Percentiles rank a stretch among this genome's conserved stretches.
These are phyloP conservation scores for Candida pini DNA, from an alignment of 805 yeast species.

Conservation along the genomic window DNA sequence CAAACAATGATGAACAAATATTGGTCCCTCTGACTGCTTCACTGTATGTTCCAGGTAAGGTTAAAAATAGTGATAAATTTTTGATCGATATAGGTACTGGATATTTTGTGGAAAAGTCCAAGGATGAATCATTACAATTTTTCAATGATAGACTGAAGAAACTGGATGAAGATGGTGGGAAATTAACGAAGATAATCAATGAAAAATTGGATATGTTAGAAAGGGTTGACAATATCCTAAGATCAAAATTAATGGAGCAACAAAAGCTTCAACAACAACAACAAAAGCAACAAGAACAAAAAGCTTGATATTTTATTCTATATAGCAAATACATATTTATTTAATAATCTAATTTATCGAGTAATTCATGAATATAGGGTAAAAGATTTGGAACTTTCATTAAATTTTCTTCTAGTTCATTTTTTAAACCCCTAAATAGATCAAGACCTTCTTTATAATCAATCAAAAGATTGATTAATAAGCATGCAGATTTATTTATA, in stretches of 20 bases:
- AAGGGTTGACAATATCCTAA: slow-evolving; percentile 53
- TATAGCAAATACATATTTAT: no score
- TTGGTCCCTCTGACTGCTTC: slow-evolving; percentile 88
- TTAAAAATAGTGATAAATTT: slow-evolving; percentile 59
- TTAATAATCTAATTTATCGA: slow-evolving; percentile 19
- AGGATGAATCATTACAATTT: slow-evolving; percentile 60
- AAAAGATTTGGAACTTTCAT: slow-evolving; percentile 31
- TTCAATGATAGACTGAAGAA: slow-evolving; percentile 71
- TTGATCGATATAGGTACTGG: slow-evolving; percentile 97
- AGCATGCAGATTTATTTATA: slow-evolving; percentile 33
- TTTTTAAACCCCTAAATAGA: slow-evolving; percentile 27
- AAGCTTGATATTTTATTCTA: no score
- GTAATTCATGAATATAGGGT: slow-evolving; percentile 20
- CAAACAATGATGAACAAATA: slow-evolving; percentile 41
- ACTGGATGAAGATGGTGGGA: slow-evolving; percentile 63
- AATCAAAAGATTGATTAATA: slow-evolving; percentile 31
- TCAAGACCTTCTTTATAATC: slow-evolving; percentile 28
- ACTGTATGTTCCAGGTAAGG: slow-evolving; percentile 80
- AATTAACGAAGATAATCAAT: slow-evolving; percentile 67
- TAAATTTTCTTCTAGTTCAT: slow-evolving; percentile 26
- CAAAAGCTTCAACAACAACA: slow-evolving; percentile 24
- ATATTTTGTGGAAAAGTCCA: slow-evolving; percentile 78
- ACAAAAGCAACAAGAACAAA: slow-evolving; percentile 4
- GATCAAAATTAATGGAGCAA: slow-evolving; percentile 45
- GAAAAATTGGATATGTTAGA: slow-evolving; percentile 65